Conservation (phyloP, 192 early-diverging fungal genomes). For the Geosiphon pyriformis region DNA sequence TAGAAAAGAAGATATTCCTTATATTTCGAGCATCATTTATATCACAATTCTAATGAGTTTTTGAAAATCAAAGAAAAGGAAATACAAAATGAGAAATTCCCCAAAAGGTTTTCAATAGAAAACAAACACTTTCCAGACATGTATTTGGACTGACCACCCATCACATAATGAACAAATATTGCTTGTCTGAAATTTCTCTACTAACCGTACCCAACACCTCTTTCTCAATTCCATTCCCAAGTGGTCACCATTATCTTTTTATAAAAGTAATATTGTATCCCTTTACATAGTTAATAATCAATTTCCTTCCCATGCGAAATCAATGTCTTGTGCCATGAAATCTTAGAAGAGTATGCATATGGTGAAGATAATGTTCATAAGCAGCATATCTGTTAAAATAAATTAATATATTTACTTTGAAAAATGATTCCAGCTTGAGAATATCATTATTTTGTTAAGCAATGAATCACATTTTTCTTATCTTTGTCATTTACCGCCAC, state of each 20-base stretch:
- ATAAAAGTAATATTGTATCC: not conserved
- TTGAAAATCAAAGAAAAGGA: not conserved
- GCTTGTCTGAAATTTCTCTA: not conserved
- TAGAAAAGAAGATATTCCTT: too few relatives aligned
- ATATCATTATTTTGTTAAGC: not conserved
- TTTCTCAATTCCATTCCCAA: not conserved
- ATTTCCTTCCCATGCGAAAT: not conserved
- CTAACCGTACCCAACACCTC: not conserved
- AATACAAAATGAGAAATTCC: not conserved
- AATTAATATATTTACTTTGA: too few relatives aligned
- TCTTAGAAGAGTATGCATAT: too few relatives aligned
- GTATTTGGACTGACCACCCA: not conserved
- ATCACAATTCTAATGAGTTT: not conserved
- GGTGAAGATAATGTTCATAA: too few relatives aligned
- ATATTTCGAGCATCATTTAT: not conserved
- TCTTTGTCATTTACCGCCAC: not conserved
- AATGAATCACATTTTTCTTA: not conserved
- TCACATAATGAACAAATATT: not conserved
- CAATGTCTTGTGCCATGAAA: too few relatives aligned
- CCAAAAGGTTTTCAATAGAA: not conserved
- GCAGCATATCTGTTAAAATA: too few relatives aligned
- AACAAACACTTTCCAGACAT: not conserved
- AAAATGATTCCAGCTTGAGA: not conserved
- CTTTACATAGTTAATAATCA: not conserved
- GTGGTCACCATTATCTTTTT: not conserved